These are phyloP conservation scores for Peniophora sp. DNA, from an alignment of 1,284 basidiomycete species.

Conservation along the genomic window DNA sequence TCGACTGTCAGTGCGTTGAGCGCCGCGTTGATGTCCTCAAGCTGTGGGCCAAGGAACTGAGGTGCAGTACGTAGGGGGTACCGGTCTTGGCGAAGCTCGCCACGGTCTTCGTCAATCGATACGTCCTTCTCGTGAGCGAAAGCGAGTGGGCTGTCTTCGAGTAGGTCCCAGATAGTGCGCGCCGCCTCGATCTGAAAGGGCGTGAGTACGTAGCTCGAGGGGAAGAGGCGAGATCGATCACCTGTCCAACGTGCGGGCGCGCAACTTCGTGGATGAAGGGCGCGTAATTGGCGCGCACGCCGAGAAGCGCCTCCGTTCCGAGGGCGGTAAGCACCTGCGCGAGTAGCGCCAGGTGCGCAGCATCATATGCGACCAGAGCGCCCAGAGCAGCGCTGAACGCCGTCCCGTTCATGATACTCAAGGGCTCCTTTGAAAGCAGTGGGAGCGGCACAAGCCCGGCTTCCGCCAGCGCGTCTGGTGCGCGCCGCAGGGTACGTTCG, in stretches of 20 bases:
- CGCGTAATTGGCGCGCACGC: slow-evolving; percentile 69
- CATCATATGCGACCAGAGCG: slow-evolving; percentile 62
- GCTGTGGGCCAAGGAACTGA: slow-evolving; percentile 81
- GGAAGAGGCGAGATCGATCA: slow-evolving; percentile 22
- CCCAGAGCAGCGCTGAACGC: slow-evolving; percentile 67
- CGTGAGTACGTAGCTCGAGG: not conserved
- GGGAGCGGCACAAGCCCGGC: slow-evolving; percentile 61
- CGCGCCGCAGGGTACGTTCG: slow-evolving; percentile 48
- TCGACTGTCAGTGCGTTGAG: slow-evolving; percentile 62
- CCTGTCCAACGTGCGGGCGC: slow-evolving; percentile 84
- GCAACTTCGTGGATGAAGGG: slow-evolving; percentile 75
- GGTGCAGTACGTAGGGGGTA: slow-evolving; percentile 75
- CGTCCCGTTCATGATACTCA: slow-evolving; percentile 78
- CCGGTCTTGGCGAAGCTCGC: slow-evolving; percentile 65
- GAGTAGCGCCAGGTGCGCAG: slow-evolving; percentile 64
- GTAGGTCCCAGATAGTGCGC: slow-evolving; percentile 57
- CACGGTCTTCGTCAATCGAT: slow-evolving; percentile 61
- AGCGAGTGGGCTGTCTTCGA: slow-evolving; percentile 69
- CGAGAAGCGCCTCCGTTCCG: slow-evolving; percentile 75
- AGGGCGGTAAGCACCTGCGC: slow-evolving; percentile 77
- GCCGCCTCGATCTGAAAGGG: slow-evolving; percentile 55
- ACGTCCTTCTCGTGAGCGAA: slow-evolving; percentile 56
- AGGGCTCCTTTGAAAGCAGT: slow-evolving; percentile 76
- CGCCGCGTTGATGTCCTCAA: slow-evolving; percentile 72
- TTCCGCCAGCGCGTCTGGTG: slow-evolving; percentile 57